Percentiles rank a stretch among this genome's conserved stretches.
These are phyloP conservation scores for Mortierella polycephala DNA, from an alignment of 371 early-diverging fungal species.

Conservation along the genomic window DNA sequence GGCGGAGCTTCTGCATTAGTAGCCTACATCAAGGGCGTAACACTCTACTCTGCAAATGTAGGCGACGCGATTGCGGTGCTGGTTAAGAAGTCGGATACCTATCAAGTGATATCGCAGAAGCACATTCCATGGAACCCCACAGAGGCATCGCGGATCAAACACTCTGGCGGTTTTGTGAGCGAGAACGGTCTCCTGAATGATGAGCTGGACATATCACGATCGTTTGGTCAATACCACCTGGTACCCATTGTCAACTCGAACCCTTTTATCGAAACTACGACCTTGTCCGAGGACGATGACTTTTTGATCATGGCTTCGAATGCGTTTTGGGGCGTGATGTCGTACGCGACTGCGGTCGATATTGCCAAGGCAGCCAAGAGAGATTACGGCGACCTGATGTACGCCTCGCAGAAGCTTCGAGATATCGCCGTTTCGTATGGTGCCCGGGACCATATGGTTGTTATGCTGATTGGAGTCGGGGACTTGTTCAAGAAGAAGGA, in stretches of 20 bases:
- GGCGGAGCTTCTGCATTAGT: slow-evolving; percentile 83
- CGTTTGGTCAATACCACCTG: slow-evolving; percentile 88
- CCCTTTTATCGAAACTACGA: slow-evolving; percentile 79
- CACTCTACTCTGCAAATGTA: slow-evolving; percentile 89
- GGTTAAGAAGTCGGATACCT: slow-evolving; percentile 79
- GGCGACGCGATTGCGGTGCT: slow-evolving; percentile 91
- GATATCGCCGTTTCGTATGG: slow-evolving; percentile 92
- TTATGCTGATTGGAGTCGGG: slow-evolving; percentile 87
- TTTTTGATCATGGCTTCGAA: slow-evolving; percentile 89
- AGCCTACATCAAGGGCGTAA: slow-evolving; percentile 83
- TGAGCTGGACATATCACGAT: slow-evolving; percentile 80
- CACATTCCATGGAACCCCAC: slow-evolving; percentile 77
- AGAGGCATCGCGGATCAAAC: slow-evolving; percentile 84
- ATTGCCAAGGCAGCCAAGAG: slow-evolving; percentile 80
- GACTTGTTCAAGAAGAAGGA: slow-evolving; percentile 68
- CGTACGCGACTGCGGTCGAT: slow-evolving; percentile 86
- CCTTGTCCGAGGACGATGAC: slow-evolving; percentile 87
- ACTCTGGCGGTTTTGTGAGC: slow-evolving; percentile 86
- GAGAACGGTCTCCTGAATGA: slow-evolving; percentile 80
- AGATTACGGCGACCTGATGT: slow-evolving; percentile 73
- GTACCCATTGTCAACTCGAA: slow-evolving; percentile 89
- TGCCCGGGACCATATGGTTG: slow-evolving; percentile 80
- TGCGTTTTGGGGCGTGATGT: slow-evolving; percentile 87
- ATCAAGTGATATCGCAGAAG: slow-evolving; percentile 78
- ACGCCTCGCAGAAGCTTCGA: slow-evolving; percentile 86